Evolutionary conservation across 345 rosid genomes (phyloP), one percentile per base, ranked within the genome.

Genomic region (Toxicodendron radicans): DNA sequence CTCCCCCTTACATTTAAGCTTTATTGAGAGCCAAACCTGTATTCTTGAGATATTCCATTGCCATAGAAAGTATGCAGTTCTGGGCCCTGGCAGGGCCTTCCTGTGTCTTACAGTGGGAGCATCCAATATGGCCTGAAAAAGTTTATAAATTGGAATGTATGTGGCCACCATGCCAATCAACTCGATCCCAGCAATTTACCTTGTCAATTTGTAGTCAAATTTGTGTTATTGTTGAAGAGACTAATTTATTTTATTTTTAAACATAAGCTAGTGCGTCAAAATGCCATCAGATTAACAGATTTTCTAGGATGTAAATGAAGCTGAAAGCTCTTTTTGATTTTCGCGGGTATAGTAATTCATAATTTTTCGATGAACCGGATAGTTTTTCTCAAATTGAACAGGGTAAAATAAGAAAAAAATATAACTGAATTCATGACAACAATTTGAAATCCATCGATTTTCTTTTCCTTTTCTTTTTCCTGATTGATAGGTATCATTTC

Each of bases 391-490:
- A 0, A 38, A 38, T 38, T 38, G 43, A 6, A 38, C 43, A 38
- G 0, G 7, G 8, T 38, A 38, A 16, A 18, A 7, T 53, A 53
- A 6, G 7, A 17, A 23, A 7, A 53, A 53, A 53, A n/a, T 56
- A 20, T 0, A 64, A 10, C 30, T 41, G 17, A 24, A 1, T 20
- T 30, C 18, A 71, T 59, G 57, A 38, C 8, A 38, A 38, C 8
- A 71, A 18, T 43, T 71, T 43, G 48, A 7, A 17, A 14, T 64
- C 10, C 66, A 58, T 58, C 10, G 57, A 48, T 20, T 73, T 74
- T 58, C 23, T 4, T 41, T n/a, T 3, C 46, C 3, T 61, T 23
- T 53, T 27, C 30, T 48, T 61, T n/a, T n/a, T 13, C 49, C 38
- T 72, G 27, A 45, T 13, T 7, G 11, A 48, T 20, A 21, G 12